These are phyloP conservation scores for Lunasporangiospora selenospora DNA, from an alignment of 192 early-diverging fungal species.

Conservation along the genomic window DNA sequence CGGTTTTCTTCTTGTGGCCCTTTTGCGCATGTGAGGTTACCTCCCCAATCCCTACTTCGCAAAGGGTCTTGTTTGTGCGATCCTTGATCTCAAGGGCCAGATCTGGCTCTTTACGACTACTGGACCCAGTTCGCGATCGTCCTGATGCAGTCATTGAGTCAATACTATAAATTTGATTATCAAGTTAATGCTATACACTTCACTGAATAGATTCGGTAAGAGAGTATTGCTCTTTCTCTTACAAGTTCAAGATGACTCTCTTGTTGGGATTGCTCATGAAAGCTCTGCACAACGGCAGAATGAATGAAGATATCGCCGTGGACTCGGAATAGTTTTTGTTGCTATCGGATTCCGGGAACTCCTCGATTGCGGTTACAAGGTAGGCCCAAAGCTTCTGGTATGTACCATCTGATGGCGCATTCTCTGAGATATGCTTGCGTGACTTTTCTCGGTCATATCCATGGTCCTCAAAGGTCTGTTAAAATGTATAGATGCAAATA, in stretches of 20 bases:
- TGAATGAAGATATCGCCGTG: conserved; percentile 27
- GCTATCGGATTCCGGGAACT: conserved; percentile 21
- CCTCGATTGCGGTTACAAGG: conserved; percentile 9
- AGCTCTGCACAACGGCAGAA: conserved; percentile 29
- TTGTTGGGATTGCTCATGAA: conserved; percentile 16
- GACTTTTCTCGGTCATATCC: conserved; percentile 18
- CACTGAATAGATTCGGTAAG: conserved; percentile 1
- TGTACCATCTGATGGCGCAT: not conserved
- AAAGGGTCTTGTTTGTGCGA: conserved; percentile 10
- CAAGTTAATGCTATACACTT: conserved; percentile 1
- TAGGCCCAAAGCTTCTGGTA: conserved; percentile 17
- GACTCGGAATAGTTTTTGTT: conserved; percentile 18
- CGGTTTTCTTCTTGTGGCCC: conserved; percentile 24
- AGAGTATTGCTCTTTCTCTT: conserved; percentile 18
- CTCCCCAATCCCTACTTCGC: conserved; percentile 17
- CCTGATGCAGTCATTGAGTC: conserved; percentile 15
- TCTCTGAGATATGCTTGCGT: conserved; percentile 12
- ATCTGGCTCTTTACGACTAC: conserved; percentile 23
- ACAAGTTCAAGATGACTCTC: conserved; percentile 34
- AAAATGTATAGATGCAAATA: conserved; percentile 7
- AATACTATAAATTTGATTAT: conserved; percentile 7
- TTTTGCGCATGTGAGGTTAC: conserved; percentile 21
- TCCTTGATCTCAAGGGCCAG: conserved; percentile 19
- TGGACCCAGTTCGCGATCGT: conserved; percentile 9
- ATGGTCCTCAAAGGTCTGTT: conserved; percentile 17